A percentile compares a stretch with the other conserved stretches of the same genome.
Conservation (phyloP, 768 basidiomycete species). For the Boletus rex-veris region DNA sequence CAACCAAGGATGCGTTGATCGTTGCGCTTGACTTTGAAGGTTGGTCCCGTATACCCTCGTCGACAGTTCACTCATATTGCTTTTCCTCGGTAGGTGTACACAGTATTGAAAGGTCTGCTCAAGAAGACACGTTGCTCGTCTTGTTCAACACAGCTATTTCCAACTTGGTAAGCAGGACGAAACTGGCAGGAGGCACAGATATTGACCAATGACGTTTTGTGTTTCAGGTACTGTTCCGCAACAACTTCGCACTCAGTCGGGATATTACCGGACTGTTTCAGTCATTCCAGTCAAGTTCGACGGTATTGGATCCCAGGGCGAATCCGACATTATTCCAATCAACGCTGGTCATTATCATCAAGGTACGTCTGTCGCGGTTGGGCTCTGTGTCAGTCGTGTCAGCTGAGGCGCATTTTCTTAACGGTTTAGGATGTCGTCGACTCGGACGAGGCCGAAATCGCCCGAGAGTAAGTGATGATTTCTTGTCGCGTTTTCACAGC, state of each 20-base stretch:
- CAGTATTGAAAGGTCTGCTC: slow-evolving; percentile 59
- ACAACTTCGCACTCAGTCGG: slow-evolving; percentile 60
- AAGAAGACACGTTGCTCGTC: slow-evolving; percentile 62
- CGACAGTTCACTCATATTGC: background rate
- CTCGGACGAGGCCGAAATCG: slow-evolving; percentile 55
- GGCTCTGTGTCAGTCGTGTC: background rate
- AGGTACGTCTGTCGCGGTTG: slow-evolving; percentile 30
- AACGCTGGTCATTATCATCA: slow-evolving; percentile 59
- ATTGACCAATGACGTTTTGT: no score
- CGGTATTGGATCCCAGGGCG: slow-evolving; percentile 52
- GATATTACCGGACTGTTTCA: slow-evolving; percentile 63
- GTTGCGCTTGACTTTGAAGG: slow-evolving; percentile 68
- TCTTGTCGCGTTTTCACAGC: background rate
- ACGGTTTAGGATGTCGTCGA: slow-evolving; percentile 55
- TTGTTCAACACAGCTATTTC: slow-evolving; percentile 65
- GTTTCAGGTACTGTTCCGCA: slow-evolving; percentile 55
- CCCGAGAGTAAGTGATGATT: slow-evolving; percentile 43
- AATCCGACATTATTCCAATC: slow-evolving; percentile 60
- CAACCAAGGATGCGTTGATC: slow-evolving; percentile 49
- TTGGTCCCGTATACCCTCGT: background rate
- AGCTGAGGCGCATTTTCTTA: background rate
- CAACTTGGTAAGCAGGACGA: slow-evolving; percentile 43
- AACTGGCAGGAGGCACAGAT: background rate
- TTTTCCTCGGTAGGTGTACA: slow-evolving; percentile 43
- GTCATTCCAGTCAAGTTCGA: slow-evolving; percentile 58